These are phyloP conservation scores for Lasiodiplodia citricola DNA, from an alignment of 2,329 filamentous ascomycete genomes.

Conservation along the genomic window DNA sequence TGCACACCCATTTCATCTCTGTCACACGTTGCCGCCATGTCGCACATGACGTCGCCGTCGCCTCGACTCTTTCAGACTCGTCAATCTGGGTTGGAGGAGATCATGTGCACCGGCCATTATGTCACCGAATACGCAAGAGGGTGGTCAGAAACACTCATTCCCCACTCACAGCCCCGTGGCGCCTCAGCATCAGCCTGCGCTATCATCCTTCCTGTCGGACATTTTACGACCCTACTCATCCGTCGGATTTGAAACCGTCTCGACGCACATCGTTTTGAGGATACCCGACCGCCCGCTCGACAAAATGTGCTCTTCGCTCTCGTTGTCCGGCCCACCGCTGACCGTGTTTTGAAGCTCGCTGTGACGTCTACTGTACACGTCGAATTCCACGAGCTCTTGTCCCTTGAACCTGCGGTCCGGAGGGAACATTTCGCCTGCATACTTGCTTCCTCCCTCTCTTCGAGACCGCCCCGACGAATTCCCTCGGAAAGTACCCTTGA, in stretches of 20 bases:
- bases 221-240: background rate
- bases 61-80: background rate
- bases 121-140: slow-evolving; percentile 1
- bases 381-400: slow-evolving; percentile 27
- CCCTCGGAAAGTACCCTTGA: slow-evolving; percentile 30
- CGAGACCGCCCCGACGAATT: slow-evolving; percentile 19
- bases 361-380: slow-evolving; percentile 18
- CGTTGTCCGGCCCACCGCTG: slow-evolving; percentile 18
- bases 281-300: background rate
- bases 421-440: slow-evolving; percentile 4
- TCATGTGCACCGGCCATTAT: slow-evolving; percentile 2
- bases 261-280: slow-evolving; percentile 6
- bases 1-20: background rate
- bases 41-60: background rate
- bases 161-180: background rate
- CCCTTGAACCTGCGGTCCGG: slow-evolving; percentile 12
- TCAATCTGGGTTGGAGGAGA: background rate
- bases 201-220: background rate
- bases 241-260: background rate
- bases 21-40: background rate
- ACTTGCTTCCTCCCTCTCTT: slow-evolving; percentile 1
- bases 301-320: slow-evolving; percentile 30
- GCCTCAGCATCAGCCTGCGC: background rate
- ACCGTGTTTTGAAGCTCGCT: slow-evolving; percentile 3
- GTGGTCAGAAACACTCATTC: slow-evolving; percentile 7